Percentiles rank a stretch among this genome's conserved stretches.
Conservation (phyloP, 768 basidiomycete species). For the Termitomyces bulborhizus region DNA sequence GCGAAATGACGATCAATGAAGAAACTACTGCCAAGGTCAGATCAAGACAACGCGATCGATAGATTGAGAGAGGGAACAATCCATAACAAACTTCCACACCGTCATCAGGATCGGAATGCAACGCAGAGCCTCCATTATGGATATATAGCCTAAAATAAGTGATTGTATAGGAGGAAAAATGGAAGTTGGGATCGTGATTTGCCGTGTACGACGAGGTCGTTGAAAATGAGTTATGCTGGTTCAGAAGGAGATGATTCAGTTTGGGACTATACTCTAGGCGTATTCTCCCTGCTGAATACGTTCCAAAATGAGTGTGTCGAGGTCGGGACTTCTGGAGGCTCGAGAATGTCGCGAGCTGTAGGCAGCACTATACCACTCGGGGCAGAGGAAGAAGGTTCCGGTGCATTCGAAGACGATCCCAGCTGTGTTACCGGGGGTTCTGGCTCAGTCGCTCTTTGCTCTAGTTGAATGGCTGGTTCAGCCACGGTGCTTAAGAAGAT, state of each 20-base stretch:
- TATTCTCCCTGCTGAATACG: neutral
- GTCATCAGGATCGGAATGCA: neutral
- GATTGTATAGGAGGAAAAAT: neutral
- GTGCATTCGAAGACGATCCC: neutral
- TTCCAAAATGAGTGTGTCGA: neutral
- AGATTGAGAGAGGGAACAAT: neutral
- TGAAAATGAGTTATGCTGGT: neutral
- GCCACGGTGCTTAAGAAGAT: conserved; percentile 22
- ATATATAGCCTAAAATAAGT: neutral
- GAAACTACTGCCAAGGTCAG: neutral
- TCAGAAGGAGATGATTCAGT: neutral
- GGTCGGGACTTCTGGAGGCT: neutral
- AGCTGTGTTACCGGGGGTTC: neutral
- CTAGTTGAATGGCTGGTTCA: neutral
- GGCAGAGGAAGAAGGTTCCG: neutral
- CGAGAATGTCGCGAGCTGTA: neutral
- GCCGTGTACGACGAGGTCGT: neutral
- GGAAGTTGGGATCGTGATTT: neutral
- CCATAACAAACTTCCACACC: neutral
- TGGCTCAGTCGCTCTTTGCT: neutral
- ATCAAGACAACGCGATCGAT: neutral
- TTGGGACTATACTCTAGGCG: neutral
- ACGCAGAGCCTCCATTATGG: neutral
- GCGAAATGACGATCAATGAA: neutral
- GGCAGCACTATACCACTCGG: neutral